Evolutionary conservation across 805 yeast genomes (phyloP), one percentile per base, ranked within the genome.

Genomic region (Vanderwaltozyma yarrowii): DNA sequence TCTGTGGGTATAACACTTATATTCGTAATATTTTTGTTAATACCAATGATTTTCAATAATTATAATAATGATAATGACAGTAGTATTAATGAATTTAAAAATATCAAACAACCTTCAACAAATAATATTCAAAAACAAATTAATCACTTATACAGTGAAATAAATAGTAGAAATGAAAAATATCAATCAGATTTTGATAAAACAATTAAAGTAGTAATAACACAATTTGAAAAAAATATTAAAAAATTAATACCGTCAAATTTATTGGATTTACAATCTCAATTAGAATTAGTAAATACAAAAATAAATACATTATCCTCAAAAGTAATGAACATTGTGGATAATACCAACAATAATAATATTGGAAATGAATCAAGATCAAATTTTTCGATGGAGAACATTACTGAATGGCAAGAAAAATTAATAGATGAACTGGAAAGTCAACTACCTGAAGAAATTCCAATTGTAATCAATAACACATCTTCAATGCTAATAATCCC

Each of bases 161-260:
- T 56, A 17, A 46, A 48, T 24, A 42, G 41, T 12, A 49, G 51
- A 29, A 57, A 56, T 30, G 47, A 45, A 12, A 40, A 41, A 27
- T 44, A 49, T 15, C 49, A 50, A 31, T 35, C 36, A 5, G 60
- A 57, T 30, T 45, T 54, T 17, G 62, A 58, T 36, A 50, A 49
- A 33, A 55, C 54, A 10, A 43, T 58, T 14, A 48, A 53, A 35
- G 44, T 53, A 18, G 50, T 54, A 2, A 50, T 58, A 16, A 41
- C 50, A 16, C 58, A 56, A 40, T 56, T 58, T 38, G 63, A 58
- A 32, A 52, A 53, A 35, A 56, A 54, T 33, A 48, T 58, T 24
- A 58, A 50, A 35, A 50, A 48, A 18, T 31, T 58, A 25, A 26
- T 57, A 17, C 62, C 63, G 5, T 29, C 46, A 13, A 54, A 56